Conservation (phyloP, 306 rosid species). For the Rosa multiflora region DNA sequence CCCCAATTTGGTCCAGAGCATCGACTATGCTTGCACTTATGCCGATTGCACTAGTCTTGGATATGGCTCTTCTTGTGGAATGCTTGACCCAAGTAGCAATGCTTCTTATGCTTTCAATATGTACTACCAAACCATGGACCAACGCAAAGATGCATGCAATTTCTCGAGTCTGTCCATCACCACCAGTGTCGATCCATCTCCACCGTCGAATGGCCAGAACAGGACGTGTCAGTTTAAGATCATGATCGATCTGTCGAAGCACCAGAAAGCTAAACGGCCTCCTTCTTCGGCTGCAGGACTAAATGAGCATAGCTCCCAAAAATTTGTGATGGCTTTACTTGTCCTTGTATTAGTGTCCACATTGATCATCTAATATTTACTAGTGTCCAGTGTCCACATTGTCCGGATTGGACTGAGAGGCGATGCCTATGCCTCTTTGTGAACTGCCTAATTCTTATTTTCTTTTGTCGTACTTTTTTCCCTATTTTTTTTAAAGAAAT, state of each 20-base stretch:
- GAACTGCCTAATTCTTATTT: background rate
- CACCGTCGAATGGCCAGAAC: constrained; percentile 26
- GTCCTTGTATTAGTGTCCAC: constrained; percentile 30
- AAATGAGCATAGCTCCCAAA: constrained; percentile 15
- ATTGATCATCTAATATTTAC: constrained; percentile 6
- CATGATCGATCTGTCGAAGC: constrained; percentile 74
- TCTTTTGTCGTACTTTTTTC: background rate
- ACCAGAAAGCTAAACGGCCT: constrained; percentile 27
- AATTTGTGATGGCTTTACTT: constrained; percentile 25
- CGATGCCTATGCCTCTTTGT: background rate
- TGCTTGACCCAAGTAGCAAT: constrained; percentile 52
- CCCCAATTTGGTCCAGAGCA: constrained; percentile 42
- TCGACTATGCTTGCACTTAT: constrained; percentile 67
- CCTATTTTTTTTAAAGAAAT: too few species aligned
- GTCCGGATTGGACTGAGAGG: background rate
- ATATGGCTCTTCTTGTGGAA: constrained; percentile 69
- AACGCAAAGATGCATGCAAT: constrained; percentile 54
- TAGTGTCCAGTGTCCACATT: background rate
- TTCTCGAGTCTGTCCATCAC: constrained; percentile 48
- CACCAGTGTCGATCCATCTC: constrained; percentile 63
- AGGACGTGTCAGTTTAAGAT: constrained; percentile 56
- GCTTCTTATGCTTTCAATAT: constrained; percentile 87
- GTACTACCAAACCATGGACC: constrained; percentile 78
- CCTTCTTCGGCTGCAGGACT: constrained; percentile 37
- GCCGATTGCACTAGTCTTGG: constrained; percentile 85